phyloP scores from a whole-genome alignment of 805 yeast species.

The Gaillardinia entomophila region DNA sequence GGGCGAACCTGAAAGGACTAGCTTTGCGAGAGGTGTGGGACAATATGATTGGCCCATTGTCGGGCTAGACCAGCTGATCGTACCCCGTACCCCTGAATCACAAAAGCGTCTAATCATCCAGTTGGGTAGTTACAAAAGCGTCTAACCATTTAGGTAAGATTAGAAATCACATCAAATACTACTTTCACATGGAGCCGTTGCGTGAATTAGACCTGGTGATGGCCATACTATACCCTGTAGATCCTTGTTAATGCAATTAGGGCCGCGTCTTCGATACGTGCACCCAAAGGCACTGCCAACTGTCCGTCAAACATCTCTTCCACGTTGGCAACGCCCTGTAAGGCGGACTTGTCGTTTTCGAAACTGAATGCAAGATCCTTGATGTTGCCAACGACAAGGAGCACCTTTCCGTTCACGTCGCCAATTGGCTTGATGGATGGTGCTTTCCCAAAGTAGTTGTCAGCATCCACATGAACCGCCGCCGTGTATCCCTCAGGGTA shows the following conservation, averaged over 20 bases:
- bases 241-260: slow-evolving; percentile 53
- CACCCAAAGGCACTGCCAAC: slow-evolving; percentile 46
- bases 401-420: slow-evolving; percentile 20
- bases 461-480: slow-evolving; percentile 60
- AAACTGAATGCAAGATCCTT: slow-evolving; percentile 51
- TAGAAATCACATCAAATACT: too few species aligned
- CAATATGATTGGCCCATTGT: too few species aligned
- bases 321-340: slow-evolving; percentile 50
- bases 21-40: too few species aligned
- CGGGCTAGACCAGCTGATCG: too few species aligned
- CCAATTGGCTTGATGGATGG: not conserved
- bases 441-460: slow-evolving; percentile 48
- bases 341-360: slow-evolving; percentile 39
- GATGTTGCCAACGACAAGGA: slow-evolving; percentile 64
- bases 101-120: too few species aligned
- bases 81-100: too few species aligned
- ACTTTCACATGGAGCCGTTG: too few species aligned
- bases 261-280: slow-evolving; percentile 67
- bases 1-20: too few species aligned
- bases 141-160: too few species aligned
- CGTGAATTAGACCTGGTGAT: too few species aligned
- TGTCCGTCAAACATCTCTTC: slow-evolving; percentile 67
- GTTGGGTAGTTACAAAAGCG: too few species aligned
- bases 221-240: too few species aligned
- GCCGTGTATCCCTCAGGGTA: slow-evolving; percentile 62